These are phyloP conservation scores for Penicillium daleae DNA, from an alignment of 495 filamentous ascomycete species.

Conservation along the genomic window DNA sequence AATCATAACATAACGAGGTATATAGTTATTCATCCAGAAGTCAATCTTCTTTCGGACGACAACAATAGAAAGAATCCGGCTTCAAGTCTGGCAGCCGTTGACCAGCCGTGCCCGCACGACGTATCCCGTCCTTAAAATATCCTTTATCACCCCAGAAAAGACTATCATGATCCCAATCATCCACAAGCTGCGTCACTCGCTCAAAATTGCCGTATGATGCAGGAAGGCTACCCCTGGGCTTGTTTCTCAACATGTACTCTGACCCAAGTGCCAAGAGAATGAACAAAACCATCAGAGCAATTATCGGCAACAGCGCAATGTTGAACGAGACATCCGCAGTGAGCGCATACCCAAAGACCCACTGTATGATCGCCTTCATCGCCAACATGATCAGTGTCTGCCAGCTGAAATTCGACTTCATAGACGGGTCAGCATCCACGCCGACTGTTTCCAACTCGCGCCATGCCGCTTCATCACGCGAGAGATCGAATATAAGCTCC, in stretches of 20 bases:
- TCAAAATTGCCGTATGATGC: slow-evolving; percentile 7
- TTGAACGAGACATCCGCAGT: slow-evolving; percentile 10
- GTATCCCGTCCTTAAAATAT: neutral
- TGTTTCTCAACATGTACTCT: slow-evolving; percentile 10
- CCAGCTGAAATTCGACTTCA: slow-evolving; percentile 5
- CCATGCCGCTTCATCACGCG: slow-evolving; percentile 14
- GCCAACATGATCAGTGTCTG: slow-evolving; percentile 2
- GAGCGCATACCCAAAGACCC: slow-evolving; percentile 13
- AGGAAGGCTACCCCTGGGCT: slow-evolving; percentile 6
- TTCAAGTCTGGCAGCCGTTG: slow-evolving; percentile 5
- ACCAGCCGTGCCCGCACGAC: slow-evolving; percentile 8
- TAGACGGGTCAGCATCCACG: neutral
- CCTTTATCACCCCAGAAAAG: slow-evolving; percentile 15
- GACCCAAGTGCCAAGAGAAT: slow-evolving; percentile 1
- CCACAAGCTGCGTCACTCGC: slow-evolving; percentile 1
- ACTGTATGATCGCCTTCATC: slow-evolving; percentile 11
- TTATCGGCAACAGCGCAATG: slow-evolving; percentile 8
- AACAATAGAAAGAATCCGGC: neutral
- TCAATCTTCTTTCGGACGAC: neutral
- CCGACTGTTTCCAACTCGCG: slow-evolving; percentile 5
- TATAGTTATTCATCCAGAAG: neutral
- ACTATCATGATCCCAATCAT: slow-evolving; percentile 8
- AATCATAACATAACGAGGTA: neutral
- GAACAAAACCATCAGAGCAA: slow-evolving; percentile 7
- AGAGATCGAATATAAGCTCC: slow-evolving; percentile 14